phyloP scores from a whole-genome alignment of 345 rosid species.

The Abelmoschus esculentus region DNA sequence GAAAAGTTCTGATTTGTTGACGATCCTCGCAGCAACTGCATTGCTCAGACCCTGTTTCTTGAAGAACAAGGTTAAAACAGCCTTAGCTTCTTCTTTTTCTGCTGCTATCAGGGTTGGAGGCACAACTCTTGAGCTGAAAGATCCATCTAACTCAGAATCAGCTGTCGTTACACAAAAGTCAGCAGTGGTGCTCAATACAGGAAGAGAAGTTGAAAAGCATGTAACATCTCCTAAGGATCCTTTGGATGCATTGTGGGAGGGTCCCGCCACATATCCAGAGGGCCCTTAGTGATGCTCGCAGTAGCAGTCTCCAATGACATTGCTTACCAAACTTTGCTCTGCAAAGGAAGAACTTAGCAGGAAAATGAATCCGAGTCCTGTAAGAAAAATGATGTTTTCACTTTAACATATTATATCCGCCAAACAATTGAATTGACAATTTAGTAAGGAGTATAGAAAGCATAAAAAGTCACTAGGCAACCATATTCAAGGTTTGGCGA shows the following conservation, averaged over 20 bases:
- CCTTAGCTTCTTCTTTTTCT: conserved; percentile 93
- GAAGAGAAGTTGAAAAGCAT: neutral
- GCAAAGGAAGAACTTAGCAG: neutral
- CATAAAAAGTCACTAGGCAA: too few species aligned
- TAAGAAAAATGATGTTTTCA: neutral
- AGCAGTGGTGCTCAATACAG: neutral
- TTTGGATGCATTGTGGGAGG: neutral
- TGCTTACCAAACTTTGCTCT: neutral
- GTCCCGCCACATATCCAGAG: neutral
- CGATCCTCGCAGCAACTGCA: conserved; percentile 50
- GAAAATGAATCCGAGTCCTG: neutral
- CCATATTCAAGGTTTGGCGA: too few species aligned
- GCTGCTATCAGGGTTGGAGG: conserved; percentile 57
- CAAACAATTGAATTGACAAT: too few species aligned
- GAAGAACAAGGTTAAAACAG: conserved; percentile 70
- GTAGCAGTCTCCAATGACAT: neutral
- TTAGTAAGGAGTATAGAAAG: too few species aligned
- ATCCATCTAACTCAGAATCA: conserved; percentile 48
- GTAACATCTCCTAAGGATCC: neutral
- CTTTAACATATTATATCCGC: too few species aligned
- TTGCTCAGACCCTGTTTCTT: conserved; percentile 78
- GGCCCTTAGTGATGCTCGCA: neutral
- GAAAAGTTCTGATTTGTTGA: conserved; percentile 65
- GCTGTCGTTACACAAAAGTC: neutral
- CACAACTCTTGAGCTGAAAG: conserved; percentile 43